A percentile compares a stretch with the other conserved stretches of the same genome.
These are phyloP conservation scores for Sordariomycetes sp. DNA, from an alignment of 2,329 filamentous ascomycete species.

Conservation along the genomic window DNA sequence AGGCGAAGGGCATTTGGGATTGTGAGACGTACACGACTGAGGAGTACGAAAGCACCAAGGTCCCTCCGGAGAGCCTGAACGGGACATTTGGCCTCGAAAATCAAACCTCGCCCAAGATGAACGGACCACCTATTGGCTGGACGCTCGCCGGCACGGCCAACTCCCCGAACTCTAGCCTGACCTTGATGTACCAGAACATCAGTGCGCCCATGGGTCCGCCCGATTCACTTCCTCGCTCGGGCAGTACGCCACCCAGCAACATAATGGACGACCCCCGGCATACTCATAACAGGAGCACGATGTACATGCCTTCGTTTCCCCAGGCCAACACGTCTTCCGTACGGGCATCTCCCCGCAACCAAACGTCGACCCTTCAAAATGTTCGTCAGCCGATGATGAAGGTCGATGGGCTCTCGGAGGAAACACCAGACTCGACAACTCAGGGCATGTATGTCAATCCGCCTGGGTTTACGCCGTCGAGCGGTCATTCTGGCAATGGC, in stretches of 20 bases:
- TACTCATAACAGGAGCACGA: too few relatives aligned
- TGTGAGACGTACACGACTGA: constrained; percentile 59
- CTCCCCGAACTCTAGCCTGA: constrained; percentile 74
- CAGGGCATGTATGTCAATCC: constrained; percentile 15
- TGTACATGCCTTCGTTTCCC: constrained; percentile 39
- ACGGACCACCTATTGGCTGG: constrained; percentile 59
- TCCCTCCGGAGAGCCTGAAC: too few relatives aligned
- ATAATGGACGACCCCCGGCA: constrained; percentile 52
- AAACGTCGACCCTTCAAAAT: constrained; percentile 8
- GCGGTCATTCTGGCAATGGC: constrained; percentile 25
- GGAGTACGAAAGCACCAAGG: constrained; percentile 67
- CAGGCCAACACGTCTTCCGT: constrained; percentile 39
- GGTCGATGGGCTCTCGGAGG: constrained; percentile 18
- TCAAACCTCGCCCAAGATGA: constrained; percentile 36
- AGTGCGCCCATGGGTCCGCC: not conserved
- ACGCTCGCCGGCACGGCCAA: constrained; percentile 82
- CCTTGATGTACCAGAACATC: constrained; percentile 63
- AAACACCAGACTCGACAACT: too few relatives aligned
- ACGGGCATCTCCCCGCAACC: constrained; percentile 29
- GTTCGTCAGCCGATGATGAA: too few relatives aligned
- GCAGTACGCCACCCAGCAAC: constrained; percentile 43
- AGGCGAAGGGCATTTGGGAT: constrained; percentile 78
- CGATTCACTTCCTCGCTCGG: constrained; percentile 15
- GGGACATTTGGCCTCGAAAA: constrained; percentile 23
- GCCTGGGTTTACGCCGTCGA: constrained; percentile 26